These are phyloP conservation scores for Neurospora pannonica DNA, from an alignment of 495 filamentous ascomycete species.

Conservation along the genomic window DNA sequence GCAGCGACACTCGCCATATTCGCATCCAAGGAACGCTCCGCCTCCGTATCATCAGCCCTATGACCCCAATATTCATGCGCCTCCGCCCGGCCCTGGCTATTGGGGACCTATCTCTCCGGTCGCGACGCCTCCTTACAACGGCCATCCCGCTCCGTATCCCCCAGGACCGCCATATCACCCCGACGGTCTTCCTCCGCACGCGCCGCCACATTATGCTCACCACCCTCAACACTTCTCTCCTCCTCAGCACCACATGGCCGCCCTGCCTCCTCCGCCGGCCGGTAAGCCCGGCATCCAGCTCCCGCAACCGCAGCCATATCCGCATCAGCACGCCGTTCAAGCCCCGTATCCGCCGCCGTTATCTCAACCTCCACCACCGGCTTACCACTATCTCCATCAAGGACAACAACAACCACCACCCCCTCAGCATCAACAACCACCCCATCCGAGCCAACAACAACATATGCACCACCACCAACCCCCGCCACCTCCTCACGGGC, in stretches of 20 bases:
- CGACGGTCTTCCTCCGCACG: slow-evolving; percentile 9
- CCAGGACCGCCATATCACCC: background rate
- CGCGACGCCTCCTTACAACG: slow-evolving; percentile 31
- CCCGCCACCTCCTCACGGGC: slow-evolving; percentile 6
- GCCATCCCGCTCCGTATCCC: slow-evolving; percentile 10
- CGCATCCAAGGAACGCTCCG: slow-evolving; percentile 35
- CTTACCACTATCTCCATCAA: slow-evolving; percentile 6
- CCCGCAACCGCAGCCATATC: slow-evolving; percentile 14
- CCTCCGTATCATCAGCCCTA: slow-evolving; percentile 32
- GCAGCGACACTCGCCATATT: slow-evolving; percentile 26
- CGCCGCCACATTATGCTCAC: slow-evolving; percentile 3
- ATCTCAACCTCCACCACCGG: background rate
- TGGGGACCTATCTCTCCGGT: slow-evolving; percentile 58
- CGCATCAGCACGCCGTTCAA: slow-evolving; percentile 10
- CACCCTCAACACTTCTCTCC: background rate
- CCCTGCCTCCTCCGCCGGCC: slow-evolving; percentile 1
- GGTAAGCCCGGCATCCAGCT: slow-evolving; percentile 3
- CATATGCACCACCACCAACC: background rate
- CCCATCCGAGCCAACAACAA: background rate
- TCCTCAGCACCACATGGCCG: slow-evolving; percentile 1
- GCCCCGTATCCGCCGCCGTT: slow-evolving; percentile 10
- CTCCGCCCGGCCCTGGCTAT: slow-evolving; percentile 37
- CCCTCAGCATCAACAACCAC: slow-evolving; percentile 12
- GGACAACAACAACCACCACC: slow-evolving; percentile 4
- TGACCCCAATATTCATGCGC: slow-evolving; percentile 38